Evolutionary conservation across 345 rosid genomes (phyloP).

Genomic region (Excoecaria agallocha): DNA sequence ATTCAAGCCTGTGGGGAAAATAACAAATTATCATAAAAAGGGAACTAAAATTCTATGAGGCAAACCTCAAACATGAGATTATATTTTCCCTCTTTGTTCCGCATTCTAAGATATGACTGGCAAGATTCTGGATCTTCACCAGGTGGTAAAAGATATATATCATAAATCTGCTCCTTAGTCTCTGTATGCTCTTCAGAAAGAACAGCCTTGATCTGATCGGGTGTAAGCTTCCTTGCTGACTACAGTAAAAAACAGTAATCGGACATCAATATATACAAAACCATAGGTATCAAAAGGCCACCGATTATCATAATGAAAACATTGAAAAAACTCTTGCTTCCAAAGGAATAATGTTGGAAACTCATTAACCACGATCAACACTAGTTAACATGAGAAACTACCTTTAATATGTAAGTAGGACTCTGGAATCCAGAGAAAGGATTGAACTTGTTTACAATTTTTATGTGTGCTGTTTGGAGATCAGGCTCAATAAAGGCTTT

Average conservation of each 20-base stretch:
- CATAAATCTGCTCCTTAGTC: conserved; percentile 81
- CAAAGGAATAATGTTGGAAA: background rate
- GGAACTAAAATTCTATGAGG: conserved; percentile 12
- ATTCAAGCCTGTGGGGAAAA: background rate
- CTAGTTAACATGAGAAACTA: conserved; percentile 17
- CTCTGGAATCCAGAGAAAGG: conserved; percentile 96
- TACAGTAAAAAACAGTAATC: conserved; percentile 40
- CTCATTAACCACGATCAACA: background rate
- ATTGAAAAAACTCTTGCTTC: background rate
- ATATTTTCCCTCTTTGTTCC: conserved; percentile 98
- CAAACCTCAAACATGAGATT: conserved; percentile 99
- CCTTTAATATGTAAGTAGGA: conserved; percentile 98
- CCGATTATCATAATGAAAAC: background rate
- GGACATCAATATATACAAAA: conserved; percentile 24
- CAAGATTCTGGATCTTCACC: conserved; percentile 99
- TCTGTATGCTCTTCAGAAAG: conserved; percentile 66
- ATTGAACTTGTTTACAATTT: conserved; percentile 87
- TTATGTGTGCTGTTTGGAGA: conserved; percentile 93
- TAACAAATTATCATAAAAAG: background rate
- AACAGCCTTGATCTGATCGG: conserved; percentile 67
- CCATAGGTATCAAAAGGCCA: conserved; percentile 1
- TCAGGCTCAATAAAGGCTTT: conserved; percentile 99
- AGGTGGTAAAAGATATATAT: conserved; percentile 96
- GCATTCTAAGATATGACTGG: conserved; percentile 95
- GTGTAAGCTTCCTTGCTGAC: conserved; percentile 68